Evolutionary conservation across 805 yeast species (phyloP).

Genomic region (Kuraishia floccosa): DNA sequence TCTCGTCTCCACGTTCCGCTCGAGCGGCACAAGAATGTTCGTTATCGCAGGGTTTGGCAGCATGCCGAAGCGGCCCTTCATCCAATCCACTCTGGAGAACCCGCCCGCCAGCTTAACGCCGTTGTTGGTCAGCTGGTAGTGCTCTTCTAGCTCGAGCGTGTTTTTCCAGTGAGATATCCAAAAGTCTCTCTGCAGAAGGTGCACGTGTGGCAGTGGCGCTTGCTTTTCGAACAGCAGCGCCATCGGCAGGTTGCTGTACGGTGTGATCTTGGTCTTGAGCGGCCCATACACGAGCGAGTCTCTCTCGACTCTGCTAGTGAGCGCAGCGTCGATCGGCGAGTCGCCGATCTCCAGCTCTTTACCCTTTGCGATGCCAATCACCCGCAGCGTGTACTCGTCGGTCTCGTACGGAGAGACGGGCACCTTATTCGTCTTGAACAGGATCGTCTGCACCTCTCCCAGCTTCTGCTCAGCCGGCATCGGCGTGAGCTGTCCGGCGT

Average conservation of each 20-base stretch:
- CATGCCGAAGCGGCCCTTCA: conserved; percentile 40
- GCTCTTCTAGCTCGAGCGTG: conserved; percentile 69
- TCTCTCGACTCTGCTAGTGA: conserved; percentile 18
- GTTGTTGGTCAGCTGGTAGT: conserved; percentile 66
- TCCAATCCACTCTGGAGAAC: conserved; percentile 74
- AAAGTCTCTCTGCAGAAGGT: conserved; percentile 53
- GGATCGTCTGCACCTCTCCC: conserved; percentile 48
- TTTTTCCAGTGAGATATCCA: conserved; percentile 88
- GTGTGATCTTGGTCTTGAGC: conserved; percentile 21
- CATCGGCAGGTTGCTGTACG: conserved; percentile 37
- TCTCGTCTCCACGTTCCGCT: conserved; percentile 26
- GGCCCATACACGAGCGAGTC: conserved; percentile 47
- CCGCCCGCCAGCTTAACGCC: conserved; percentile 64
- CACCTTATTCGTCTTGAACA: conserved; percentile 40
- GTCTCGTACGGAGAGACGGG: conserved; percentile 58
- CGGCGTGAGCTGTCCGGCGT: conserved; percentile 39
- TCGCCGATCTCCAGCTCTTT: conserved; percentile 25
- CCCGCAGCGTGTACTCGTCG: conserved; percentile 24
- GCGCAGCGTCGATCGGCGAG: conserved; percentile 2
- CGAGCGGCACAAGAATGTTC: conserved; percentile 47
- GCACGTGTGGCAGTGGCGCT: conserved; percentile 51
- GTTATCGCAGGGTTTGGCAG: conserved; percentile 49
- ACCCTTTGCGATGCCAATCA: conserved; percentile 34
- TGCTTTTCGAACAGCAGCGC: conserved; percentile 54
- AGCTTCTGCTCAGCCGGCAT: conserved; percentile 53